Evolutionary conservation across 1,139 yeast genomes (phyloP).

Genomic region (Pichia kudriavzevii): DNA sequence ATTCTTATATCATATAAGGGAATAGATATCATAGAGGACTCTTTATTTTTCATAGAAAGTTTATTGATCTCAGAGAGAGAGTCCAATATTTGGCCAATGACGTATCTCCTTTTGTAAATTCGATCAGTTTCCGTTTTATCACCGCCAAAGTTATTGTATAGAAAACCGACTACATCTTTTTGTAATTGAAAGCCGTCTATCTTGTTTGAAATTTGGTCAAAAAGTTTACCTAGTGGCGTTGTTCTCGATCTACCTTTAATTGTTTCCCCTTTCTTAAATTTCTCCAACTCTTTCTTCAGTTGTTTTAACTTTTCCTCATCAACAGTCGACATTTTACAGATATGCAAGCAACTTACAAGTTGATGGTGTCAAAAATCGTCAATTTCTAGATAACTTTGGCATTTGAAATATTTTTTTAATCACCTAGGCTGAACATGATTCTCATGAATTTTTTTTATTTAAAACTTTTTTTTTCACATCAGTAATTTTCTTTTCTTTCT

Average conservation of each 20-base stretch:
- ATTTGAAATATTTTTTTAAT: no score
- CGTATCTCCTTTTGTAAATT: conserved; percentile 16
- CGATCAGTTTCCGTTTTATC: neutral
- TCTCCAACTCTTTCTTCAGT: conserved; percentile 18
- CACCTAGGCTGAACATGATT: no score
- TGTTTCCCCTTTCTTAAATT: conserved; percentile 19
- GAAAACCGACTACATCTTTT: conserved; percentile 17
- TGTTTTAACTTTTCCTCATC: conserved; percentile 12
- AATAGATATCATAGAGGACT: conserved; percentile 49
- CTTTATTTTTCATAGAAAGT: conserved; percentile 27
- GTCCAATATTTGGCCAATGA: conserved; percentile 16
- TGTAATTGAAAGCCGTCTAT: conserved; percentile 21
- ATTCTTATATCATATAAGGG: conserved; percentile 79
- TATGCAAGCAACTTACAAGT: neutral
- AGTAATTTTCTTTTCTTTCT: no score
- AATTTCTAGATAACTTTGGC: no score
- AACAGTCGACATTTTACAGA: conserved; percentile 5
- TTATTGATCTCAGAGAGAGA: conserved; percentile 31
- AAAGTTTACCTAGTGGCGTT: conserved; percentile 32
- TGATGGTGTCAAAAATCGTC: neutral
- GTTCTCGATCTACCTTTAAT: conserved; percentile 21
- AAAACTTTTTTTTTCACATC: no score
- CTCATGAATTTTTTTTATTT: no score
- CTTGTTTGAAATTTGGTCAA: conserved; percentile 25
- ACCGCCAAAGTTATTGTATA: conserved; percentile 14